These are phyloP conservation scores for Jamesozyma gamospora DNA, from an alignment of 805 yeast species.

Conservation along the genomic window DNA sequence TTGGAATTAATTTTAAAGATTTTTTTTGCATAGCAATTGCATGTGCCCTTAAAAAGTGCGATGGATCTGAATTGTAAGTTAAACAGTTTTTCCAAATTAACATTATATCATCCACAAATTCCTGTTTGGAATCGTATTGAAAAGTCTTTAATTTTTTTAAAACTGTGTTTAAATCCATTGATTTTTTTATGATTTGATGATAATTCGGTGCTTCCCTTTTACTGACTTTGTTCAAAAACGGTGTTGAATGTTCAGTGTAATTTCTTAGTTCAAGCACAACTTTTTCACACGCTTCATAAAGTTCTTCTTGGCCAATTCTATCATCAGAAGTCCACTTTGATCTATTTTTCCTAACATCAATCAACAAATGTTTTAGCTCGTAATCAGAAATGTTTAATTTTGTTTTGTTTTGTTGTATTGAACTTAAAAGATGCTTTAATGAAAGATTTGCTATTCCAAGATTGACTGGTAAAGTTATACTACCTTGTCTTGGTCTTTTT, in stretches of 20 bases:
- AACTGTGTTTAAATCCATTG: slow-evolving; percentile 95
- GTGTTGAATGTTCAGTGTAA: slow-evolving; percentile 92
- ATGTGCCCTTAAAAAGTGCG: slow-evolving; percentile 80
- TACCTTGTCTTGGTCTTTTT: slow-evolving; percentile 20
- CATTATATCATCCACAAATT: slow-evolving; percentile 91
- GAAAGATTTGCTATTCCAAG: slow-evolving; percentile 70
- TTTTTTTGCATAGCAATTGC: slow-evolving; percentile 95
- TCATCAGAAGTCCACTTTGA: slow-evolving; percentile 98
- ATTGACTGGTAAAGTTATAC: slow-evolving; percentile 32
- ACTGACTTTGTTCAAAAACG: slow-evolving; percentile 90
- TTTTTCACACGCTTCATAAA: slow-evolving; percentile 94
- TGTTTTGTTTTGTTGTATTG: slow-evolving; percentile 75
- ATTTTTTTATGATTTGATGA: slow-evolving; percentile 76
- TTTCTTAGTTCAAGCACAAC: slow-evolving; percentile 84
- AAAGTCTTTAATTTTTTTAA: slow-evolving; percentile 76
- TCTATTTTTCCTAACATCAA: slow-evolving; percentile 89
- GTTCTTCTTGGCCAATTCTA: slow-evolving; percentile 91
- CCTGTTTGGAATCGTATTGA: slow-evolving; percentile 74
- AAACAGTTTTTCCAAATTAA: slow-evolving; percentile 92
- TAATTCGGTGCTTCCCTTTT: slow-evolving; percentile 98
- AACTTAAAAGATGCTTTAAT: slow-evolving; percentile 66
- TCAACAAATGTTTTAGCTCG: slow-evolving; percentile 73
- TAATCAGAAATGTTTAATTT: slow-evolving; percentile 62
- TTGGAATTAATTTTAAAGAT: slow-evolving; percentile 61
- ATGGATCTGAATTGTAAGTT: slow-evolving; percentile 88